Percentiles rank a stretch among this genome's conserved stretches.
These are phyloP conservation scores for Theileria annulata DNA, from an alignment of 169 alveolate species.

Conservation along the genomic window DNA sequence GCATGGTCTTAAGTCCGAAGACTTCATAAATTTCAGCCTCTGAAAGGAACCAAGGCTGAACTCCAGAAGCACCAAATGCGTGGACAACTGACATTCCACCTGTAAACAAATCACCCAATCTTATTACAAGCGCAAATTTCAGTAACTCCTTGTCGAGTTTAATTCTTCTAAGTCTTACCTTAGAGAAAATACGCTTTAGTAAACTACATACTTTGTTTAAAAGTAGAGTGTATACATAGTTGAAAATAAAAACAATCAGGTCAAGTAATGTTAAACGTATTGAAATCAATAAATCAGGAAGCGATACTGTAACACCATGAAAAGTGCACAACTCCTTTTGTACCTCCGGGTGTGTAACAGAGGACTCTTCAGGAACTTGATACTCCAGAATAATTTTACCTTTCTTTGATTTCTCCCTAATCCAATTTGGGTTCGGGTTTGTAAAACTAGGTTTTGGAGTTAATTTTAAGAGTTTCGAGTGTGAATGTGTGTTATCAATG, in stretches of 20 bases:
- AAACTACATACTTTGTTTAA: neutral
- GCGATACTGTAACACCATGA: conserved; percentile 11
- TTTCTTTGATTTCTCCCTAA: neutral
- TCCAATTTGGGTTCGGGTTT: conserved; percentile 6
- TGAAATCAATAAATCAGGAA: conserved; percentile 53
- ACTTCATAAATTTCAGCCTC: conserved; percentile 55
- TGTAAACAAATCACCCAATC: conserved; percentile 17
- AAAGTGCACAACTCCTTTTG: conserved; percentile 18
- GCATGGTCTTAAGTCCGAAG: conserved; percentile 24
- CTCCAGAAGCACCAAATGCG: conserved; percentile 61
- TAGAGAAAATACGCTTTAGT: neutral
- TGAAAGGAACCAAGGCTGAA: conserved; percentile 63
- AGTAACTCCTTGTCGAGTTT: conserved; percentile 6
- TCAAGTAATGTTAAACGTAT: conserved; percentile 20
- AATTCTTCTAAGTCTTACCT: neutral
- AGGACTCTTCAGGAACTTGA: conserved; percentile 38
- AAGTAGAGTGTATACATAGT: conserved; percentile 11
- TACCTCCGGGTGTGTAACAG: conserved; percentile 32
- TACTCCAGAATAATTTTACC: conserved; percentile 15
- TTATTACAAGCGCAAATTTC: conserved; percentile 2
- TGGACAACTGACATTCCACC: conserved; percentile 33
- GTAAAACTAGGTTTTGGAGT: neutral
- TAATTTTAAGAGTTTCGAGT: conserved; percentile 15
- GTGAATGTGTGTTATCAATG: conserved; percentile 45
- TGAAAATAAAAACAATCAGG: neutral